These are phyloP conservation scores for Backusella tarrabulga DNA, from an alignment of 192 early-diverging fungal species.

Conservation along the genomic window DNA sequence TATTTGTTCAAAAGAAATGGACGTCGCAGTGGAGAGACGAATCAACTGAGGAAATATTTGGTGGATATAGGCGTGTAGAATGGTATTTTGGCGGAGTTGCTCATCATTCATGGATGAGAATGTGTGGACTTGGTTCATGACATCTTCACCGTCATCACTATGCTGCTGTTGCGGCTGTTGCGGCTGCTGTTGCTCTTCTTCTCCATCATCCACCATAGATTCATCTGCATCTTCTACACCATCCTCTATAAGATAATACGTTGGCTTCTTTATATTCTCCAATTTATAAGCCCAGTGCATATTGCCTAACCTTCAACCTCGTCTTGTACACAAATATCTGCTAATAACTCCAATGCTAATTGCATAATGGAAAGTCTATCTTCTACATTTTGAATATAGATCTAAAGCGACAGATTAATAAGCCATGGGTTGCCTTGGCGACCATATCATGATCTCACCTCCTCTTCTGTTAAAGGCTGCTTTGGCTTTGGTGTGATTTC, in stretches of 20 bases:
- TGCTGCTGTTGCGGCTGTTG: constrained; percentile 21
- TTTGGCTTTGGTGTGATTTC: constrained; percentile 39
- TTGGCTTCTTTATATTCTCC: background rate
- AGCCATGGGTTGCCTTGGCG: background rate
- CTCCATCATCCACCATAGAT: constrained; percentile 42
- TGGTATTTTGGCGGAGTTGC: constrained; percentile 30
- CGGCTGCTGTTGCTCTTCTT: constrained; percentile 36
- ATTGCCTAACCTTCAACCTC: constrained; percentile 37
- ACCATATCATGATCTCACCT: constrained; percentile 14
- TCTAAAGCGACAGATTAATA: constrained; percentile 1
- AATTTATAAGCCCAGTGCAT: background rate
- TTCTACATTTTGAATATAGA: constrained; percentile 47
- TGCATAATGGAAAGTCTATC: constrained; percentile 61
- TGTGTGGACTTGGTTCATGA: constrained; percentile 26
- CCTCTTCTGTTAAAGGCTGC: constrained; percentile 32
- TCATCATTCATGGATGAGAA: constrained; percentile 32
- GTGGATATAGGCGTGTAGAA: constrained; percentile 48
- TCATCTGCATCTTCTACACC: constrained; percentile 44
- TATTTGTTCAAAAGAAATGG: constrained; percentile 47
- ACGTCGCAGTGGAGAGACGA: constrained; percentile 47
- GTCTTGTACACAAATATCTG: constrained; percentile 78
- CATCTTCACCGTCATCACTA: constrained; percentile 23
- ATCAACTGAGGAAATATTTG: constrained; percentile 51
- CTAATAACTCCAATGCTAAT: constrained; percentile 79
- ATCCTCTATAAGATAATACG: constrained; percentile 35